A percentile compares a stretch with the other conserved stretches of the same genome.
phyloP scores from a whole-genome alignment of 2,329 filamentous ascomycete species.

The Stagonosporopsis chrysanthemi region DNA sequence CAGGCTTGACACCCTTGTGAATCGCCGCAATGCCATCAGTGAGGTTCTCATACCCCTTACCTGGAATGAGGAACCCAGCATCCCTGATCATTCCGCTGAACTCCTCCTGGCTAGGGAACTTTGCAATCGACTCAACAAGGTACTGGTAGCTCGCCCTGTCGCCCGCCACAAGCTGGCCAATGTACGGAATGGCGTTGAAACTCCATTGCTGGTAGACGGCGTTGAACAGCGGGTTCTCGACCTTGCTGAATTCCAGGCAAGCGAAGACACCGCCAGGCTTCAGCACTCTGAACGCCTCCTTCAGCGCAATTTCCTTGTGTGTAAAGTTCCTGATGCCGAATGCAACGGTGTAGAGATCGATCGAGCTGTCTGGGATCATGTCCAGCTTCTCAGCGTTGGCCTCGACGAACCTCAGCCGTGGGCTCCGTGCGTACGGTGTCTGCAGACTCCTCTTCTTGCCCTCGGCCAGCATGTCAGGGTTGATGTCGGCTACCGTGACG shows the following conservation, averaged over 20 bases:
- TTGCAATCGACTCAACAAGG: constrained; percentile 95
- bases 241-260: constrained; percentile 93
- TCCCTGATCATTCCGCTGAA: constrained; percentile 84
- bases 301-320: constrained; percentile 81
- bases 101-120: constrained; percentile 84
- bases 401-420: constrained; percentile 76
- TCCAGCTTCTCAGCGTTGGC: constrained; percentile 85
- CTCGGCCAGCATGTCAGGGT: constrained; percentile 90
- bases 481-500: constrained; percentile 96
- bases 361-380: constrained; percentile 70
- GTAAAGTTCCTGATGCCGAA: constrained; percentile 99
- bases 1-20: constrained; percentile 92
- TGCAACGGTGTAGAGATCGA: constrained; percentile 96
- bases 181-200: constrained; percentile 90
- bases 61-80: constrained; percentile 86
- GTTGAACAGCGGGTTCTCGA: constrained; percentile 79
- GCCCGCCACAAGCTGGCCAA: constrained; percentile 92
- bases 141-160: constrained; percentile 98
- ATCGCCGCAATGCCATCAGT: constrained; percentile 94
- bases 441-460: constrained; percentile 77
- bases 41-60: constrained; percentile 78
- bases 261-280: constrained; percentile 96
- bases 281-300: constrained; percentile 85
- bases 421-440: constrained; percentile 65
- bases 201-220: constrained; percentile 94